phyloP scores from a whole-genome alignment of 352 stramenopile genomes.

The Globisporangium lucens region DNA sequence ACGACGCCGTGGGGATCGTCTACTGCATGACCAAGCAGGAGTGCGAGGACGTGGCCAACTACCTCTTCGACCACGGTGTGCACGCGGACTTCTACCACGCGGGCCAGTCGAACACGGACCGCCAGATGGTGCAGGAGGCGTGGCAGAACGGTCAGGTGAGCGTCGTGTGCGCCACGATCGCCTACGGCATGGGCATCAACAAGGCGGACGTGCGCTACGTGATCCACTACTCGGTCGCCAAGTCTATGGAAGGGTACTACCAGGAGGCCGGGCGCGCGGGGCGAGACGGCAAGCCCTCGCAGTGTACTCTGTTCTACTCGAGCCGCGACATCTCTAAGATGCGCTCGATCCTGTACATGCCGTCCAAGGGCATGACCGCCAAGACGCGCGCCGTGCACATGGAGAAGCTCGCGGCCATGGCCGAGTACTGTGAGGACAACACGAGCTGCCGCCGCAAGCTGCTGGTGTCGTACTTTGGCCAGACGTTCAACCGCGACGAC shows the following conservation, averaged over 20 bases:
- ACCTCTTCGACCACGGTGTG: slow-evolving; percentile 85
- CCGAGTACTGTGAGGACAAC: slow-evolving; percentile 74
- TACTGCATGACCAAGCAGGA: slow-evolving; percentile 95
- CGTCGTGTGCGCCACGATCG: slow-evolving; percentile 95
- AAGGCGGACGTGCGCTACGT: slow-evolving; percentile 94
- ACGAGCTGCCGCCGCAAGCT: slow-evolving; percentile 71
- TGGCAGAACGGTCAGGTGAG: slow-evolving; percentile 75
- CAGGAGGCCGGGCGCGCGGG: slow-evolving; percentile 96
- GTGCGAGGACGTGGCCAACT: slow-evolving; percentile 89
- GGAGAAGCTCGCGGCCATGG: slow-evolving; percentile 77
- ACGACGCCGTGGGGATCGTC: slow-evolving; percentile 83
- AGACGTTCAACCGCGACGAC: slow-evolving; percentile 63
- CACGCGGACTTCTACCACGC: slow-evolving; percentile 92
- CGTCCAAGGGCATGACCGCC: slow-evolving; percentile 75
- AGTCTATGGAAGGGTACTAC: slow-evolving; percentile 98
- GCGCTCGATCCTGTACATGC: slow-evolving; percentile 73
- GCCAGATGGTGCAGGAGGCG: slow-evolving; percentile 74
- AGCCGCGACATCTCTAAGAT: slow-evolving; percentile 80
- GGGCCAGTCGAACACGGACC: slow-evolving; percentile 69
- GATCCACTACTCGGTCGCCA: slow-evolving; percentile 90
- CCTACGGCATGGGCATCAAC: slow-evolving; percentile 96
- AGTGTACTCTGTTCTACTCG: slow-evolving; percentile 92
- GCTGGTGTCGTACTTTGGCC: slow-evolving; percentile 79
- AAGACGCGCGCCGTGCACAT: slow-evolving; percentile 68
- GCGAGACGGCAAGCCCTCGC: slow-evolving; percentile 91